Evolutionary conservation across 257 asterid species (phyloP).

Genomic region (Paraleonurus japonicus): DNA sequence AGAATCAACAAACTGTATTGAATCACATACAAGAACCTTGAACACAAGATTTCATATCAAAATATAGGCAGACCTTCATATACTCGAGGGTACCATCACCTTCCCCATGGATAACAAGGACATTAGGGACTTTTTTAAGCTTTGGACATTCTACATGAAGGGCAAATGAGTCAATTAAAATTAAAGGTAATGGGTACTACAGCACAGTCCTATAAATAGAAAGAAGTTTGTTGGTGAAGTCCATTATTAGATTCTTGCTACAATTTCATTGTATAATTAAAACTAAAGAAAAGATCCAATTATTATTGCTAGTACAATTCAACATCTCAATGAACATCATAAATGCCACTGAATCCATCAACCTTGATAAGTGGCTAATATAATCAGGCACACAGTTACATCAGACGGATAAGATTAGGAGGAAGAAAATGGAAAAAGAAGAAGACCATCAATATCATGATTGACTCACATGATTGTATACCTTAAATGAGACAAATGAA

Average conservation of each 20-base stretch:
- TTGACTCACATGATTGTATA: background rate
- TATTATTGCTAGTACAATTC: background rate
- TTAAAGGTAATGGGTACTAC: background rate
- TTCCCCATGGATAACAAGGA: slow-evolving; percentile 88
- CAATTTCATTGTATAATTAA: background rate
- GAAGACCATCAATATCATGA: background rate
- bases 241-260: background rate
- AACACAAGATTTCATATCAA: slow-evolving; percentile 24
- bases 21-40: slow-evolving; percentile 27
- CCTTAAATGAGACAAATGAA: slow-evolving; percentile 12
- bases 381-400: background rate
- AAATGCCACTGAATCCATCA: background rate
- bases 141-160: slow-evolving; percentile 66
- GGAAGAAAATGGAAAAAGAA: background rate
- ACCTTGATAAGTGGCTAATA: background rate
- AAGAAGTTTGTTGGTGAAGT: background rate
- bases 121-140: slow-evolving; percentile 68
- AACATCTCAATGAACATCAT: slow-evolving; percentile 1
- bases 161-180: slow-evolving; percentile 3
- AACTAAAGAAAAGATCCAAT: background rate
- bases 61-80: slow-evolving; percentile 67
- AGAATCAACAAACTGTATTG: slow-evolving; percentile 31
- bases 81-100: slow-evolving; percentile 81
- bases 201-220: slow-evolving; percentile 1
- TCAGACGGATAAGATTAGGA: background rate